phyloP scores from a whole-genome alignment of 176 grass and related monocot species.

The bread wheat (Triticum aestivum) region IWGSC_CS_RefSeq_v2.1 NC_057800.1:113294853-113295352 shows the following conservation, averaged over 20 bases:
- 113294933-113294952: not conserved
- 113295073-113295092: not conserved
- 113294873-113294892: not conserved
- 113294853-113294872: not conserved
- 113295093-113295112: not conserved
- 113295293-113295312: too few species aligned
- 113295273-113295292: too few species aligned
- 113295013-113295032: not conserved
- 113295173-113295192: too few species aligned
- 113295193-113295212: too few species aligned
- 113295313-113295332: too few species aligned
- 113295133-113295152: too few species aligned
- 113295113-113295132: too few species aligned
- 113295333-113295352: too few species aligned
- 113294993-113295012: not conserved
- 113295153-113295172: too few species aligned
- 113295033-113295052: not conserved
- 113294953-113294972: slow-evolving; percentile 18
- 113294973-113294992: not conserved
- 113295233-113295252: too few species aligned
- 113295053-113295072: not conserved
- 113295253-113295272: too few species aligned
- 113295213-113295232: too few species aligned
- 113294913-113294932: not conserved
- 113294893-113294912: not conserved